Evolutionary conservation across 257 asterid species (phyloP).

Genomic region (Solanum etuberosum): DNA sequence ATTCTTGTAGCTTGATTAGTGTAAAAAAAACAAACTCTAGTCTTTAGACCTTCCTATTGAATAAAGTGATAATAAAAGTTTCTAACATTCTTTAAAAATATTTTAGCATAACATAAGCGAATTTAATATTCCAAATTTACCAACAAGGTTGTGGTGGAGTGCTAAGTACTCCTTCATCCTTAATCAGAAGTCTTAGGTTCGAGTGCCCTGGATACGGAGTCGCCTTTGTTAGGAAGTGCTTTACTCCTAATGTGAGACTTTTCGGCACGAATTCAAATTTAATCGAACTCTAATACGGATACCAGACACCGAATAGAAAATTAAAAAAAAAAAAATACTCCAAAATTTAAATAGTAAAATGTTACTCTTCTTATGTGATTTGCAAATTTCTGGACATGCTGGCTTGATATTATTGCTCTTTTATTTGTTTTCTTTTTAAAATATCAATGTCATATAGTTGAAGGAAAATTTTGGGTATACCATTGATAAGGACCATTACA

Average conservation of each 20-base stretch:
- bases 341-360: background rate
- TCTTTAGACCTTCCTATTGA: background rate
- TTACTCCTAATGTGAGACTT: no score
- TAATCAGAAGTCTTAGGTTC: no score
- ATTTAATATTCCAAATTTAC: no score
- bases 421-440: background rate
- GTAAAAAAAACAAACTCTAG: no score
- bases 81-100: background rate
- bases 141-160: background rate
- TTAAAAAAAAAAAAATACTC: background rate
- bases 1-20: background rate
- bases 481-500: background rate
- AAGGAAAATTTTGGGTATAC: background rate
- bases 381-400: background rate
- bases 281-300: background rate
- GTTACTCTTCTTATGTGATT: background rate
- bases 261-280: no score
- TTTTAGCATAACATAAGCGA: background rate
- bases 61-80: background rate
- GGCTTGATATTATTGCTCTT: background rate
- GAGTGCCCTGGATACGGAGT: background rate
- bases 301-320: no score
- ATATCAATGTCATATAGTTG: background rate
- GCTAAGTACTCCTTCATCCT: background rate
- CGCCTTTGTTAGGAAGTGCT: background rate